These are phyloP conservation scores for Cupressus sempervirens DNA, from an alignment of 75 land plant genomes.

Conservation along the genomic window DNA sequence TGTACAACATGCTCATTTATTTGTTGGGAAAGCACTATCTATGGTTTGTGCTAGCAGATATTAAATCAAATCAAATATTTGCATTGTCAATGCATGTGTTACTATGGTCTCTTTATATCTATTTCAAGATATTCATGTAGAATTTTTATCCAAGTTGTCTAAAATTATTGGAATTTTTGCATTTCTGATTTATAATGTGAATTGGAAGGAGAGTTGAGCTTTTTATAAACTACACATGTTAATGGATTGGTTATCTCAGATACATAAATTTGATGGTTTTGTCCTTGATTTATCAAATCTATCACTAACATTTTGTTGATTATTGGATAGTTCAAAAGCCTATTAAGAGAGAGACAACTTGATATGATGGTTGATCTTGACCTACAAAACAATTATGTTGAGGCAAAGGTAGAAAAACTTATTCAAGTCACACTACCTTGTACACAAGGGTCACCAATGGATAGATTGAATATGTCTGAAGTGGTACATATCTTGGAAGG, in stretches of 20 bases:
- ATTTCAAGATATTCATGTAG: too few relatives aligned
- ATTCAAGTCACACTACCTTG: too few relatives aligned
- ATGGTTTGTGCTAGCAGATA: too few relatives aligned
- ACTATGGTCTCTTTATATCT: too few relatives aligned
- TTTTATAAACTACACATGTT: background rate
- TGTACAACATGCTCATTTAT: too few relatives aligned
- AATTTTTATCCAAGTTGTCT: too few relatives aligned
- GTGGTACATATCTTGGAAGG: slow-evolving; percentile 97
- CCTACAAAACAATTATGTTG: too few relatives aligned
- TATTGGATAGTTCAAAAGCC: slow-evolving; percentile 80
- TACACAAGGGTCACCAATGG: too few relatives aligned
- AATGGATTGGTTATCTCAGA: background rate
- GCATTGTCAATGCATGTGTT: too few relatives aligned
- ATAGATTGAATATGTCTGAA: slow-evolving; percentile 87
- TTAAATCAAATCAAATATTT: too few relatives aligned
- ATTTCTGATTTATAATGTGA: background rate
- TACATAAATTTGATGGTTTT: background rate
- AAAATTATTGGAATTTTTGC: background rate
- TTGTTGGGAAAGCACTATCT: too few relatives aligned
- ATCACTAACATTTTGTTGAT: background rate
- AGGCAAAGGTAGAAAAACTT: too few relatives aligned
- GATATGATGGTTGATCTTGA: slow-evolving; percentile 96
- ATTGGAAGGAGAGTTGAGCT: background rate
- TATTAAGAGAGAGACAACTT: slow-evolving; percentile 76
- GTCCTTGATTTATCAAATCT: background rate